Base-by-base conservation (phyloP, 2,329 filamentous ascomycete species). In the Annulohypoxylon truncatum region DNA sequence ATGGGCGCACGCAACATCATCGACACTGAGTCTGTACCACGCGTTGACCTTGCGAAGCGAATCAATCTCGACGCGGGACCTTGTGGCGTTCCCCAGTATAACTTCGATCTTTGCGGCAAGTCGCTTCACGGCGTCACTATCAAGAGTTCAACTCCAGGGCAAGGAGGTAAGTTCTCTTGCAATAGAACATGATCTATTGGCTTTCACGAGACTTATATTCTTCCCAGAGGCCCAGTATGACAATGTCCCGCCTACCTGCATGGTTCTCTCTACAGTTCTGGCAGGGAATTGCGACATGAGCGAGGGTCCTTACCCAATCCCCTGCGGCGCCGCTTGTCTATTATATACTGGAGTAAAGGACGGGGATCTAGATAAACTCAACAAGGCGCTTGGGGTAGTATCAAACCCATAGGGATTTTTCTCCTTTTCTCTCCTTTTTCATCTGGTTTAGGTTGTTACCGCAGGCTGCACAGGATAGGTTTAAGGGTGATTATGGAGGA, bases 271-370 rank as follows among this genome's bases (percentile, higher is more conserved):
- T 13, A 57, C 61, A 10, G 68, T 69, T 10, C 58, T 73, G 0
- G 42, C 67, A 5, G 70, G 71, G 12, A 61, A 65, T 9, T 66
- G 67, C 13, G 67, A 48, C 29, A 33, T 22, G 12, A n/a, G 28
- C 13, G 20, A 51, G 22, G 69, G 68, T 22, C 62, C 69, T 15
- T 52, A 22, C 7, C 60, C 71, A 2, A 29, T 56, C 0, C 59
- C 64, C 13, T 74, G 70, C 47, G 72, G 72, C 31, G 68, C 71
- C 22, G 70, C 59, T 18, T 73, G 72, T 52, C 61, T 74, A 22
- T 20, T 44, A 10, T 73, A 74, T 51, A 54, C 57, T 9, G 54
- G 28, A 4, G 51, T 74, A 20, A 68, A 55, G 18, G 62, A 66
- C 9, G 66, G 63, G 18, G 40, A 72, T n/a, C 15, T 69, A 13